phyloP scores from a whole-genome alignment of 352 stramenopile species.

The Pythium volutum region DNA sequence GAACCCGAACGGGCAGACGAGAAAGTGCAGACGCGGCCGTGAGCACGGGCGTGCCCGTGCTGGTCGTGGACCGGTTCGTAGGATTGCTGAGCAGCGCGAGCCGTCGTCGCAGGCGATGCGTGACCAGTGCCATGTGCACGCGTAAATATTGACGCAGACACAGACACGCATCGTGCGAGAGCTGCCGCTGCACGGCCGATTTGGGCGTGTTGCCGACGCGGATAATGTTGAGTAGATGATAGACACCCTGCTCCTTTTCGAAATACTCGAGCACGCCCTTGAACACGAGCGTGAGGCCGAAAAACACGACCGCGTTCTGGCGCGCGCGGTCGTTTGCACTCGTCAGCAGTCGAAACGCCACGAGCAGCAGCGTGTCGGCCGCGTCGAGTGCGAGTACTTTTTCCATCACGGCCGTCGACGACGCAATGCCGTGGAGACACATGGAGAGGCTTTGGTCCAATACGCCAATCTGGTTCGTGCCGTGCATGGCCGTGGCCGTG shows the following conservation, averaged over 20 bases:
- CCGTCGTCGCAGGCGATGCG: slow-evolving; percentile 62
- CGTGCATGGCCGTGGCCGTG: slow-evolving; percentile 54
- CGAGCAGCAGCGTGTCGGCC: slow-evolving; percentile 52
- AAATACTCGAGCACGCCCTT: slow-evolving; percentile 84
- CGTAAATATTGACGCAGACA: slow-evolving; percentile 81
- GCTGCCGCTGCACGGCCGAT: slow-evolving; percentile 67
- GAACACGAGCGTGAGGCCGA: slow-evolving; percentile 74
- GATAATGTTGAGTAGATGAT: slow-evolving; percentile 84
- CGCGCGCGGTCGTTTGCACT: slow-evolving; percentile 77
- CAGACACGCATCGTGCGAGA: slow-evolving; percentile 81
- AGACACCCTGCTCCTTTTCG: slow-evolving; percentile 80
- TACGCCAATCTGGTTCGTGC: slow-evolving; percentile 48
- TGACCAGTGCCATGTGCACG: slow-evolving; percentile 76
- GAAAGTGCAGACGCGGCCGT: slow-evolving; percentile 51
- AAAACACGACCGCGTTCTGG: slow-evolving; percentile 85
- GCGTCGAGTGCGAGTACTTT: slow-evolving; percentile 60
- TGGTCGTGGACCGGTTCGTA: slow-evolving; percentile 31
- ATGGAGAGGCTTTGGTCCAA: slow-evolving; percentile 80
- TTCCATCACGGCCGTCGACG: slow-evolving; percentile 74
- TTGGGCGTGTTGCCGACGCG: slow-evolving; percentile 75
- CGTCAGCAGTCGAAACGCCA: slow-evolving; percentile 61
- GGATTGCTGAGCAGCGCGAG: slow-evolving; percentile 58
- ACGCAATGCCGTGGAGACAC: slow-evolving; percentile 83
- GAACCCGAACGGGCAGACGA: slow-evolving; percentile 60
- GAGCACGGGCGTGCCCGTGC: slow-evolving; percentile 34